Evolutionary conservation across 345 rosid species (phyloP), one percentile per base, ranked within the genome.

Genomic region (Salix arbutifolia): DNA sequence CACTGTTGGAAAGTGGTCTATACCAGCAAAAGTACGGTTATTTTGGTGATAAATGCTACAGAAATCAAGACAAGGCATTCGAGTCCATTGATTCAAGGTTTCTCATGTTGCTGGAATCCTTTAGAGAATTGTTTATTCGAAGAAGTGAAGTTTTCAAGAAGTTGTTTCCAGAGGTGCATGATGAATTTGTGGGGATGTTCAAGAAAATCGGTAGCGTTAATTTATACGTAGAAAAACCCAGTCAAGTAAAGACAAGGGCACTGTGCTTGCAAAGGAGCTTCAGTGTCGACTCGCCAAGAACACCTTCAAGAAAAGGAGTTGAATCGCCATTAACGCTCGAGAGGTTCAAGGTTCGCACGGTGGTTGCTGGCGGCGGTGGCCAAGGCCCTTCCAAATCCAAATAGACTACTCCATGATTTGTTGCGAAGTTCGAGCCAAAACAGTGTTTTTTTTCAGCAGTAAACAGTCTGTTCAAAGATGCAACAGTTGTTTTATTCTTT

Each of bases 321-420:
- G 74, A 60, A n/a, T 21, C 44, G 26, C 73, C 80, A 1, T 14
- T 85, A 73, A 78, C 76, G 78, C 82, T 71, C 1, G 81, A 80
- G 30, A 62, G 88, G 74, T 88, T 88, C 72, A 88, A 81, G 82
- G 79, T 88, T 11, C 77, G 77, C 69, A 80, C 83, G 6, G 79
- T 83, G 17, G 75, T 75, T 58, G 73, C 74, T 6, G 75, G 35
- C 3, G 74, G 75, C 8, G 77, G 77, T 21, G 56, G 53, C 14
- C 78, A 76, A 10, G 70, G 68, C 10, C 74, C 67, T 35, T 31
- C 78, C 66, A 66, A 70, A 66, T 77, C 50, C 71, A 66, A 26
- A 25, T 62, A 26, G n/a, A 31, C 8, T 4, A n/a, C 0, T 23
- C 64, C 4, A n/a, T 23, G 25, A 53, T 58, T n/a, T 4, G 28